Evolutionary conservation across 2,329 filamentous ascomycete genomes (phyloP), one percentile per base, ranked within the genome.

Genomic region (Orbilia oligospora): DNA sequence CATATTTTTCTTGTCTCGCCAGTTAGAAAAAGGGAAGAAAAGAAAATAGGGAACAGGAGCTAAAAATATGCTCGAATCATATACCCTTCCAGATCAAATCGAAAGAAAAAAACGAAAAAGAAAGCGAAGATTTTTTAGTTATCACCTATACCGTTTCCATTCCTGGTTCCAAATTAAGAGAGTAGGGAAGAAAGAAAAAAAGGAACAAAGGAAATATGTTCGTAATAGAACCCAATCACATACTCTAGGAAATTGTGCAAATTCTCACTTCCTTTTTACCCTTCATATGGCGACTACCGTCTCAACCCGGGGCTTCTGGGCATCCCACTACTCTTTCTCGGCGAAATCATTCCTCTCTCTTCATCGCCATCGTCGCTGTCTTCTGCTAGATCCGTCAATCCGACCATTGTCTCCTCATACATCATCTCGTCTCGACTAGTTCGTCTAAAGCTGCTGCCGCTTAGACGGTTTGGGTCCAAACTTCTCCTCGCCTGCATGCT

Each of bases 401-500:
- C 92, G 80, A 97, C 88, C 53, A 87, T 88, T 82, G 92, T 90
- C 78, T 96, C 90, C 82, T 98, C 95, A 82, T 97, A 97, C 84
- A 98, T 97, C 24, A 98, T 87, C 3, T 93, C 93, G 80, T 94
- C 91, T 69, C 93, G 89, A 81, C 96, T 93, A 44, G 89, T 86
- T 46, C 86, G 83, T 27, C 86, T 84, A 80, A 89, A 89, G 83
- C 90, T 89, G 58, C 89, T 87, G 82, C 90, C 91, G 83, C 89
- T 90, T 68, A 89, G 86, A 68, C 90, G 87, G 73, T 87, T 86
- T 33, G 85, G 86, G 55, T 89, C 88, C 14, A 90, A 84, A 81
- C 92, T 96, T 81, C 96, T 88, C 81, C 95, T 88, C 5, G 92
- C 88, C 84, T 98, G 96, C 93, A 99, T 97, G 83, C 93, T 97